Percentiles rank a stretch among this genome's conserved stretches.
phyloP scores from a whole-genome alignment of 2,329 filamentous ascomycete species.

The Cladosporium sphaerospermum region DNA sequence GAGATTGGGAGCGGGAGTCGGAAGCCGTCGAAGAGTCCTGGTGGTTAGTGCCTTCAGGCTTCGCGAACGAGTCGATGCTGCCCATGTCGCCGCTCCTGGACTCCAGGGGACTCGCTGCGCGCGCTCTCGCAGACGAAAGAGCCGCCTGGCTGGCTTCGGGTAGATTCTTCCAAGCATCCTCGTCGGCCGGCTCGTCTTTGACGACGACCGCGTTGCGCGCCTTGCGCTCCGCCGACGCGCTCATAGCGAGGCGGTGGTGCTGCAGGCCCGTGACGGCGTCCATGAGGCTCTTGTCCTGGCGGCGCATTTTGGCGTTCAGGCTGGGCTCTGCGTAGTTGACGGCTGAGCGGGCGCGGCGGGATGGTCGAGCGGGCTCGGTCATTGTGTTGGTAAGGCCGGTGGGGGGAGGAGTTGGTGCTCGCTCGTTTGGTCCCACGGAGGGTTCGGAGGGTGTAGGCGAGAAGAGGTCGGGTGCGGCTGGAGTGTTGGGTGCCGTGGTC shows the following conservation, averaged over 20 bases:
- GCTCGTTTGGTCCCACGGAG: conserved; percentile 24
- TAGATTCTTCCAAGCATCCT: conserved; percentile 18
- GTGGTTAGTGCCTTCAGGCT: not conserved
- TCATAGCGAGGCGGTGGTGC: conserved; percentile 25
- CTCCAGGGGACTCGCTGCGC: not conserved
- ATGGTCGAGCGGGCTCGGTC: conserved; percentile 32
- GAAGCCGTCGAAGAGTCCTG: too few relatives aligned
- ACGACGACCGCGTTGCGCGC: conserved; percentile 16
- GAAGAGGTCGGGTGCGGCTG: conserved; percentile 31
- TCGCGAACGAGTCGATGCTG: not conserved
- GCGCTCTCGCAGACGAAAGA: not conserved
- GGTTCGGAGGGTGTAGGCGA: conserved; percentile 41
- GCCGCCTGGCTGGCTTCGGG: conserved; percentile 4
- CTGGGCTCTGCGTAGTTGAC: conserved; percentile 47
- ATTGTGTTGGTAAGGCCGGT: conserved; percentile 33
- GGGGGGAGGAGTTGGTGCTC: conserved; percentile 38
- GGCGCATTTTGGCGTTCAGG: conserved; percentile 44
- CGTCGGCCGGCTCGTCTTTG: conserved; percentile 23
- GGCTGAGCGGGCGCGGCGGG: conserved; percentile 39
- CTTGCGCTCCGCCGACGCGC: conserved; percentile 16
- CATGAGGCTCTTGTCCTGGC: conserved; percentile 41
- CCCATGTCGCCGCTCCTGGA: not conserved
- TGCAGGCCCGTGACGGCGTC: conserved; percentile 37
- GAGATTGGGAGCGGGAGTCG: not conserved
- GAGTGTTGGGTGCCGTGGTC: conserved; percentile 23